These are phyloP conservation scores for Porogramme epimiltina DNA, from an alignment of 1,284 basidiomycete genomes.

Conservation along the genomic window DNA sequence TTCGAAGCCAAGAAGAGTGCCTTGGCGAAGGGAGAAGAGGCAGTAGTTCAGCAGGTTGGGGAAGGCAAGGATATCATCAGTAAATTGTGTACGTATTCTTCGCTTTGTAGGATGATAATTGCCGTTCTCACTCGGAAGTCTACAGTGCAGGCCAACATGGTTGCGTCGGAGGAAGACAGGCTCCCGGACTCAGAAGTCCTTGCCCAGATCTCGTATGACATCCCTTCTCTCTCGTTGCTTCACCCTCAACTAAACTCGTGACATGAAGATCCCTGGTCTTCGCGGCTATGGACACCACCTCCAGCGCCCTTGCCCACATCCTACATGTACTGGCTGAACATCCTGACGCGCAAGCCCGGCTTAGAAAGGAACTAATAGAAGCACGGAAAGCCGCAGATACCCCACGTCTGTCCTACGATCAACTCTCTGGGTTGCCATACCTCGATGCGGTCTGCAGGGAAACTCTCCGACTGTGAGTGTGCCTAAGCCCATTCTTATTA, in stretches of 20 bases:
- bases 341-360: conserved; percentile 17
- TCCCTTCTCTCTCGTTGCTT: background rate
- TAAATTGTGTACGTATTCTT: conserved; percentile 24
- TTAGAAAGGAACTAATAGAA: conserved; percentile 15
- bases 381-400: conserved; percentile 3
- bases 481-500: background rate
- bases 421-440: conserved; percentile 6
- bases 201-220: conserved; percentile 32
- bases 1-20: conserved; percentile 17
- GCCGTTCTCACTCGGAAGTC: background rate
- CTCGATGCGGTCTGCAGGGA: conserved; percentile 9
- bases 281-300: conserved; percentile 20
- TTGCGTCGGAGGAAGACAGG: conserved; percentile 24
- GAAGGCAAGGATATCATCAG: conserved; percentile 33
- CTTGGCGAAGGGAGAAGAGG: conserved; percentile 16
- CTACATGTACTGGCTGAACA: conserved; percentile 13
- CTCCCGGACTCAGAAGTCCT: conserved; percentile 30
- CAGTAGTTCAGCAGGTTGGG: conserved; percentile 17
- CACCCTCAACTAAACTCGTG: background rate
- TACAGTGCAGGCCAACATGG: conserved; percentile 32
- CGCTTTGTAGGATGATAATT: background rate
- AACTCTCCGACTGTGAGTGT: conserved; percentile 4
- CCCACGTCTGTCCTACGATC: conserved; percentile 6
- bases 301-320: conserved; percentile 11
- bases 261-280: conserved; percentile 15